Base-by-base conservation (phyloP, 164 flowering plant species). In the Piper longum region DNA sequence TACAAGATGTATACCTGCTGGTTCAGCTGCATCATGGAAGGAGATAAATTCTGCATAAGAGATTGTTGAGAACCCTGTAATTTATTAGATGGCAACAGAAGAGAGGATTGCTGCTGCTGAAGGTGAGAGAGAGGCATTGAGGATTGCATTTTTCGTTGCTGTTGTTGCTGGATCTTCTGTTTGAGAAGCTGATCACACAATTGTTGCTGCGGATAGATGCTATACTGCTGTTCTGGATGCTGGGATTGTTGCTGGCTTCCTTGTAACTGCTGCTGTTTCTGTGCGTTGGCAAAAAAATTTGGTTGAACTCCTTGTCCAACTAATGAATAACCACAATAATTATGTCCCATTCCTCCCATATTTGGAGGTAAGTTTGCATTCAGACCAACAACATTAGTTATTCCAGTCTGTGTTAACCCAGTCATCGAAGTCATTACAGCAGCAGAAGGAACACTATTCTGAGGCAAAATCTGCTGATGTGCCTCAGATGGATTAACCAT, bases 41-140 rank as follows among this genome's bases (percentile, higher is more conserved):
- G 76, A 64, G 80, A 85, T 73, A 79, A 67, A 69, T 76, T 69
- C 74, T 78, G 85, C 79, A 82, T 72, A 43, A 76, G 73, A 62
- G 84, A 59, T 69, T 85, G 93, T 73, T 83, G 92, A 65, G 84
- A 70, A 59, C 84, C 59, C 57, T 84, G 98, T 77, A 83, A 68
- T 64, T 82, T 88, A 75, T 56, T 83, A 26, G 82, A 72, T 60
- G 81, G 93, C 67, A 82, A 75, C 62, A 75, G 87, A 66, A 82
- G 88, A 65, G 73, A 79, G 19, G 65, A 83, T 61, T 74, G 82
- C 70, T 81, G 91, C 64, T 82, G 66, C 63, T 77, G 64, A 44
- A 82, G 87, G 60, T 76, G 81, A 6, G 79, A 26, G 36, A 26
- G 36, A 1, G 36, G 36, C 36, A 26, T 26, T 26, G 36, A 26